Base-by-base conservation (phyloP, 1,284 basidiomycete species). In the Ceratobasidium theobromae region DNA sequence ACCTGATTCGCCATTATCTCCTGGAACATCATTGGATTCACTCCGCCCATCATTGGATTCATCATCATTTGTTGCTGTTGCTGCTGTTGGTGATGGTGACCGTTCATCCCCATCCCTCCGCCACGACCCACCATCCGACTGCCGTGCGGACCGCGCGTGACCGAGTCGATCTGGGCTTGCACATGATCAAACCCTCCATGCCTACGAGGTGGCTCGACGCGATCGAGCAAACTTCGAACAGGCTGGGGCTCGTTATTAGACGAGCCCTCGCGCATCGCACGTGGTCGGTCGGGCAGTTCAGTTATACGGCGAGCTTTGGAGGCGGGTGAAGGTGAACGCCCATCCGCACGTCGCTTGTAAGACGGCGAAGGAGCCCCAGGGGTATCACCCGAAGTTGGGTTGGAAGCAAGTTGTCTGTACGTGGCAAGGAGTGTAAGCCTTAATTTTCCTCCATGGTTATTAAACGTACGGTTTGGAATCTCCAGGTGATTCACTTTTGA, bases 1-100 rank as follows among this genome's bases (percentile, higher is more conserved):
- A 91, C 90, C 74, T 91, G 88, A 75, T 82, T 88, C 84, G 89
- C 86, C 84, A 91, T 86, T 81, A 91, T 86, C 76, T 91, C 89
- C 76, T 91, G 89, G 67, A 91, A 73, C 78, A 88, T 78, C 70
- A 91, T 72, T 46, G 87, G 86, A 71, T 87, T 89, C 52, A 81
- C 76, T 11, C 49, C 81, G 84, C 69, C 68, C 65, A 68, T 68
- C 83, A 88, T 86, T 4, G 80, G 81, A 49, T 77, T 78, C 77
- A 85, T 81, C 46, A 77, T 80, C 33, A 74, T 79, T 76, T 58
- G 76, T 77, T 72, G 78, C 80, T 38, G 73, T 74, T 53, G 81
- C 80, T 69, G 81, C 84, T 14, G 80, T 81, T 27, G 76, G n/a
- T 57, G 41, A 41, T 51, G 49, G 14, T 43, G 60, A 6, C 43